phyloP scores from a whole-genome alignment of 2,329 filamentous ascomycete genomes.

The Aspergillus sp. region DNA sequence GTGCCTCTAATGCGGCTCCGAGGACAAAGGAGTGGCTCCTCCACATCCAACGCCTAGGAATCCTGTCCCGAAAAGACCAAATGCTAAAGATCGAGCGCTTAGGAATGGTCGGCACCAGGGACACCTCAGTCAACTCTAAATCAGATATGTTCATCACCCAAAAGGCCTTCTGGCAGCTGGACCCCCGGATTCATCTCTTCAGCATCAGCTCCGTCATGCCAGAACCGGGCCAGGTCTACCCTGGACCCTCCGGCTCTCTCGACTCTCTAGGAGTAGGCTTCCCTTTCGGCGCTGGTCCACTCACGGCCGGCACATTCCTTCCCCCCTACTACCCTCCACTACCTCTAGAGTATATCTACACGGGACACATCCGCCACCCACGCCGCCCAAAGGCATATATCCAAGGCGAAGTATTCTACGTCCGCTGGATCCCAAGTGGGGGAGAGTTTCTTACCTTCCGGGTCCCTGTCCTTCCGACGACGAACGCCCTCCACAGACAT shows the following conservation, averaged over 20 bases:
- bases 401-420: slow-evolving; percentile 2
- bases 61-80: slow-evolving; percentile 1
- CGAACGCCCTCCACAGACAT: background rate
- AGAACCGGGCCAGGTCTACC: background rate
- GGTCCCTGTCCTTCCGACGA: background rate
- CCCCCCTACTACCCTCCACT: slow-evolving; percentile 5
- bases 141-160: background rate
- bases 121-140: background rate
- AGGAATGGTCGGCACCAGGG: background rate
- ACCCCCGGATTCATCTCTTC: slow-evolving; percentile 1
- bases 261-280: background rate
- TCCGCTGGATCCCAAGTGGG: background rate
- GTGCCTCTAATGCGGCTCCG: background rate
- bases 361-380: background rate
- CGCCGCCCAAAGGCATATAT: background rate
- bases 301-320: background rate
- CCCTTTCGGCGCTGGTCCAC: slow-evolving; percentile 1
- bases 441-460: background rate
- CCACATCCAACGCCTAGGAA: background rate
- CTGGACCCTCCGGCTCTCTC: background rate
- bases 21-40: background rate
- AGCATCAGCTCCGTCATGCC: background rate
- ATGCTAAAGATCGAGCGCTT: background rate
- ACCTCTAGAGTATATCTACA: background rate
- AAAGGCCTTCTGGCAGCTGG: slow-evolving; percentile 1